phyloP scores from a whole-genome alignment of 352 stramenopile species.

The Phytophthora meadii region DNA sequence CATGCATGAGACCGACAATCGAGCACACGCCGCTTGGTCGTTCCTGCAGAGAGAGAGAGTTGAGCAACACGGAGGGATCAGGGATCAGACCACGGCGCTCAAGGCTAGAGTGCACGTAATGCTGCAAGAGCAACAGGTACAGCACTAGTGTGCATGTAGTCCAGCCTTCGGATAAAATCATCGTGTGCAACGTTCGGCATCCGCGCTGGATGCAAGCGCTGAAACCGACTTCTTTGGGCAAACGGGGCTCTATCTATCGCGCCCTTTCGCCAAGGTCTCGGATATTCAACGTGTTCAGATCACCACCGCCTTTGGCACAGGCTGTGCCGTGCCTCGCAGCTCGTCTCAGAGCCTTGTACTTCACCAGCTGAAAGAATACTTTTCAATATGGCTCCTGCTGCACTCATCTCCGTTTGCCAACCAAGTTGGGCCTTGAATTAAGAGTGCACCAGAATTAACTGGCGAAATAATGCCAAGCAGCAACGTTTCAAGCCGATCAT shows the following conservation, averaged over 20 bases:
- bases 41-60: slow-evolving; percentile 14
- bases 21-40: slow-evolving; percentile 13
- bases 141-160: too few species aligned
- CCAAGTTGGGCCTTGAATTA: not conserved
- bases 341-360: not conserved
- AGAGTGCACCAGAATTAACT: not conserved
- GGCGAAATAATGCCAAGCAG: not conserved
- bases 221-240: slow-evolving; percentile 8
- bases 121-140: too few species aligned
- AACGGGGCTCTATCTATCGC: slow-evolving; percentile 2
- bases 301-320: not conserved
- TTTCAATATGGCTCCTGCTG: slow-evolving; percentile 3
- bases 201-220: slow-evolving; percentile 8
- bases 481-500: slow-evolving; percentile 6
- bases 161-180: not conserved
- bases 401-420: not conserved
- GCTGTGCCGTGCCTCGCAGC: too few species aligned
- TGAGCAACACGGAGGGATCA: not conserved
- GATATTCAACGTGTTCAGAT: slow-evolving; percentile 2
- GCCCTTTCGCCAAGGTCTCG: slow-evolving; percentile 4
- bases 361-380: slow-evolving; percentile 5
- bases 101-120: not conserved
- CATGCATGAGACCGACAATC: slow-evolving; percentile 7
- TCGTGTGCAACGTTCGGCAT: not conserved
- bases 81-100: not conserved